These are phyloP conservation scores for Corchorus capsularis DNA, from an alignment of 345 rosid species.

Conservation along the genomic window DNA sequence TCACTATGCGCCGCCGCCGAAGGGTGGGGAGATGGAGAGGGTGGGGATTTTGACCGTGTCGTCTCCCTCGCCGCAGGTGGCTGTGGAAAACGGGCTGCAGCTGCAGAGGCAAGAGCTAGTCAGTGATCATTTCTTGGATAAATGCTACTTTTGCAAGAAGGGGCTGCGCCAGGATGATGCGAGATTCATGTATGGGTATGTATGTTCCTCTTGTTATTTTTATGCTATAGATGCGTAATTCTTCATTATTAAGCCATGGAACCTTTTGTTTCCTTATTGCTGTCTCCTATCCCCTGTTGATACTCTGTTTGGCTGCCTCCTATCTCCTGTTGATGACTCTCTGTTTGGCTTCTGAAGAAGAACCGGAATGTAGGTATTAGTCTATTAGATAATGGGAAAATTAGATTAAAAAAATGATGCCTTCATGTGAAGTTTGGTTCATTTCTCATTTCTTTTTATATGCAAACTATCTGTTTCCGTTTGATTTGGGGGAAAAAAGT, in stretches of 20 bases:
- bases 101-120: conserved; percentile 10
- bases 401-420: too few relatives aligned
- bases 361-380: too few relatives aligned
- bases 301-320: conserved; percentile 7
- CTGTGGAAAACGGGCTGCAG: conserved; percentile 10
- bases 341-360: conserved; percentile 2
- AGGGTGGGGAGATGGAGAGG: conserved; percentile 4
- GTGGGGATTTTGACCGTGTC: conserved; percentile 30
- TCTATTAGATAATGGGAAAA: too few relatives aligned
- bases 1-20: conserved; percentile 4
- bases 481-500: too few relatives aligned
- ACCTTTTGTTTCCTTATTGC: not conserved
- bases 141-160: conserved; percentile 40
- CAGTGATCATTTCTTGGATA: conserved; percentile 36
- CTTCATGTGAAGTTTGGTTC: too few relatives aligned
- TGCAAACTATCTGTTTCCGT: too few relatives aligned
- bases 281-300: not conserved
- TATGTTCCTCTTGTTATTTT: not conserved
- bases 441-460: too few relatives aligned
- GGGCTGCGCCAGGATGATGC: conserved; percentile 22
- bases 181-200: conserved; percentile 47
- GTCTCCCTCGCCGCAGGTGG: conserved; percentile 26
- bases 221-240: too few relatives aligned
- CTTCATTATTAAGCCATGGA: not conserved
- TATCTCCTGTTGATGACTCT: not conserved